Conservation (phyloP, 2,329 filamentous ascomycete genomes). For the Alternaria longipes region DNA sequence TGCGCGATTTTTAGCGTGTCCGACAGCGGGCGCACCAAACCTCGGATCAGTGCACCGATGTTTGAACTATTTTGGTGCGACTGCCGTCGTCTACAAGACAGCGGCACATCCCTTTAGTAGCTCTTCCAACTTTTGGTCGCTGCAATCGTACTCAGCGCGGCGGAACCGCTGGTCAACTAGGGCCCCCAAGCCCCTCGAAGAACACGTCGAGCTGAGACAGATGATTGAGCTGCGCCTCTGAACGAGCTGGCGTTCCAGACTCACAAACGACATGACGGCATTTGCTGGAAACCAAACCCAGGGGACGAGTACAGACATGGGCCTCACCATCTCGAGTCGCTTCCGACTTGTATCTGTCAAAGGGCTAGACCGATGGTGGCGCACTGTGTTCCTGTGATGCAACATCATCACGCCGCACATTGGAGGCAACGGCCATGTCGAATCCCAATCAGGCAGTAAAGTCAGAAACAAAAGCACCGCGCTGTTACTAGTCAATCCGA, state of each 20-base stretch:
- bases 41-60: background rate
- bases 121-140: background rate
- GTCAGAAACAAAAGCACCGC: background rate
- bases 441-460: background rate
- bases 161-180: background rate
- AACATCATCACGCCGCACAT: background rate
- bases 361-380: background rate
- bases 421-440: background rate
- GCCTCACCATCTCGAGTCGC: background rate
- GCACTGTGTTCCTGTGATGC: background rate
- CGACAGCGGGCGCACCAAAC: constrained; percentile 3
- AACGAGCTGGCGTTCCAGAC: background rate
- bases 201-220: background rate
- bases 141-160: background rate
- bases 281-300: background rate
- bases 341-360: background rate
- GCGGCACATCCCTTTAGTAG: background rate
- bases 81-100: background rate
- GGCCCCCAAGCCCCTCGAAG: background rate
- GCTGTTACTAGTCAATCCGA: background rate
- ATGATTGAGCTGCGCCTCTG: background rate
- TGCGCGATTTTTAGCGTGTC: background rate
- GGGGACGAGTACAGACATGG: background rate
- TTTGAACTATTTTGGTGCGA: background rate
- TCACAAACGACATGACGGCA: background rate